phyloP scores from a whole-genome alignment of 2,329 filamentous ascomycete genomes.

The Clonostachys solani region DNA sequence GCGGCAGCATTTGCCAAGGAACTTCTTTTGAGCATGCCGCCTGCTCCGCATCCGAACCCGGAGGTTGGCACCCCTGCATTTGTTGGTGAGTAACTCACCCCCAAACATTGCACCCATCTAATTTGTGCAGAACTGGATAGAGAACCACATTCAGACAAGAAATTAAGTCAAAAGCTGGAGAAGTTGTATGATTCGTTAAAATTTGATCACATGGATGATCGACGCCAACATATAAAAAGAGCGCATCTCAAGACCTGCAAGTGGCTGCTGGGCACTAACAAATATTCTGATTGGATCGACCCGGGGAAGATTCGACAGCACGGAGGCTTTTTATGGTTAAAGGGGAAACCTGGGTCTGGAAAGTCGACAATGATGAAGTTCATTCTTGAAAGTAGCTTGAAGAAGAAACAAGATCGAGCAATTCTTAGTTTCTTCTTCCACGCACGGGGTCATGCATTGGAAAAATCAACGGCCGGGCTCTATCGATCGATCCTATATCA shows the following conservation, averaged over 20 bases:
- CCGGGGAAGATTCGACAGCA: constrained; percentile 20
- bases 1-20: constrained; percentile 16
- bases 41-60: background rate
- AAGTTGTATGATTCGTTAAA: too few relatives aligned
- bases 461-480: constrained; percentile 27
- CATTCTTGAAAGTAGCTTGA: background rate
- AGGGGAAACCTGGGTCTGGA: constrained; percentile 36
- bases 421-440: constrained; percentile 46
- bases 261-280: background rate
- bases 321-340: constrained; percentile 34
- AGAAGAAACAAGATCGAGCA: background rate
- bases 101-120: too few relatives aligned
- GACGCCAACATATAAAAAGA: background rate
- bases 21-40: background rate
- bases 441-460: constrained; percentile 31
- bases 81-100: too few relatives aligned
- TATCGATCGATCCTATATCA: constrained; percentile 44
- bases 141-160: too few relatives aligned
- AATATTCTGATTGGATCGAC: background rate
- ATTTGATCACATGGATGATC: too few relatives aligned
- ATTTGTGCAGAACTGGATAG: too few relatives aligned
- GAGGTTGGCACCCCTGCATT: too few relatives aligned
- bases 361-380: constrained; percentile 45
- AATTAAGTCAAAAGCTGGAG: too few relatives aligned
- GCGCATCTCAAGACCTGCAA: background rate